A percentile compares a stretch with the other conserved stretches of the same genome.
These are phyloP conservation scores for Phaffia australis DNA, from an alignment of 768 basidiomycete genomes.

Conservation along the genomic window DNA sequence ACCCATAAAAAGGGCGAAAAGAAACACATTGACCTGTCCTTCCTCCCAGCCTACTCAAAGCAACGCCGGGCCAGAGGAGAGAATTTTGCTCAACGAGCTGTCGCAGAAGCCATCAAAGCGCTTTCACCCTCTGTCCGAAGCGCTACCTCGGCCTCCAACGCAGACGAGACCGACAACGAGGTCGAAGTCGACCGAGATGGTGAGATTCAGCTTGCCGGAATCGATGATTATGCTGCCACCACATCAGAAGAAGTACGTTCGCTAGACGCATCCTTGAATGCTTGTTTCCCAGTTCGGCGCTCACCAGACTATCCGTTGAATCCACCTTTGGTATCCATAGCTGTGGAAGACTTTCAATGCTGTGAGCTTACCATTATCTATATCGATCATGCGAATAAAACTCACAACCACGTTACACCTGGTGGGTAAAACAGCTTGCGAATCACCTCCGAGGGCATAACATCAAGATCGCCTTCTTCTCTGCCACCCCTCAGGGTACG, in stretches of 20 bases:
- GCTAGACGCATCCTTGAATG: not conserved
- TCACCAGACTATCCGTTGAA: not conserved
- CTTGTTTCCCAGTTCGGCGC: not conserved
- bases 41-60: slow-evolving; percentile 51
- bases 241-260: slow-evolving; percentile 1
- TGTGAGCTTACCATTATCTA: slow-evolving; percentile 1
- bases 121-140: slow-evolving; percentile 10
- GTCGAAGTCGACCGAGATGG: slow-evolving; percentile 75
- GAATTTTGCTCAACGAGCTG: slow-evolving; percentile 10
- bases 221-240: slow-evolving; percentile 63
- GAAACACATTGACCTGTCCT: slow-evolving; percentile 21
- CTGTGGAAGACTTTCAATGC: slow-evolving; percentile 29
- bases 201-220: slow-evolving; percentile 66
- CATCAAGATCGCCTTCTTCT: slow-evolving; percentile 85
- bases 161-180: slow-evolving; percentile 41
- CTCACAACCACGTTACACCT: slow-evolving; percentile 55
- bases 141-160: slow-evolving; percentile 10
- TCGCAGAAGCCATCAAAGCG: slow-evolving; percentile 7
- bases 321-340: slow-evolving; percentile 45
- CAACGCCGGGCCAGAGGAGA: slow-evolving; percentile 40
- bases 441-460: slow-evolving; percentile 77
- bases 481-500: slow-evolving; percentile 83
- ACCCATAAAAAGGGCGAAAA: not conserved
- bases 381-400: not conserved
- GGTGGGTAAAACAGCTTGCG: slow-evolving; percentile 50